Conservation (phyloP, 257 asterid species). For the Solanum ossicruentum region DNA sequence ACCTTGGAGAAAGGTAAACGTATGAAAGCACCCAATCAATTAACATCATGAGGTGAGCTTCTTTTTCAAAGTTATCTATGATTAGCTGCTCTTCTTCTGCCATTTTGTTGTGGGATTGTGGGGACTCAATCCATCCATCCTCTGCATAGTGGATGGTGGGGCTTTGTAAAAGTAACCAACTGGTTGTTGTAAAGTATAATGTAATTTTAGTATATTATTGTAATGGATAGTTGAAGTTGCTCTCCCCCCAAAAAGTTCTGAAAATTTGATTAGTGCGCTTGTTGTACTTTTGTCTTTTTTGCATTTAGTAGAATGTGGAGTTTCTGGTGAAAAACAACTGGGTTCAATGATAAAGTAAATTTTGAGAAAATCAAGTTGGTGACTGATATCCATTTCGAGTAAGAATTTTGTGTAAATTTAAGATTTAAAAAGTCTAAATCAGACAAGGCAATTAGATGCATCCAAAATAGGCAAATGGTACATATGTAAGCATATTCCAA, state of each 20-base stretch:
- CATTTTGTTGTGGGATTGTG: conserved; percentile 28
- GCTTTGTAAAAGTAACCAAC: conserved; percentile 1
- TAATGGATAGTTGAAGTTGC: conserved; percentile 9
- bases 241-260: neutral
- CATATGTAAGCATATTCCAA: too few relatives aligned
- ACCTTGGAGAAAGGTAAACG: conserved; percentile 6
- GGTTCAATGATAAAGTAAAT: neutral
- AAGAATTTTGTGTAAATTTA: too few relatives aligned
- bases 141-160: conserved; percentile 21
- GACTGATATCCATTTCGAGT: too few relatives aligned
- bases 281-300: neutral
- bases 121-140: conserved; percentile 10
- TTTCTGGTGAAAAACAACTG: neutral
- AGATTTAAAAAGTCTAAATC: too few relatives aligned
- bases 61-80: conserved; percentile 17
- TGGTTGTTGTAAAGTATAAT: conserved; percentile 6
- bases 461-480: too few relatives aligned
- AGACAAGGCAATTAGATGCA: too few relatives aligned
- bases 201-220: neutral
- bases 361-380: too few relatives aligned
- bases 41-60: conserved; percentile 11
- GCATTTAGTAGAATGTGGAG: neutral
- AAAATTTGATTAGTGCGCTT: neutral
- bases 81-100: neutral
- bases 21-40: conserved; percentile 13